Percentiles rank a stretch among this genome's conserved stretches.
Conservation (phyloP, 2,329 filamentous ascomycete species). For the Pyrenophora graminea region DNA sequence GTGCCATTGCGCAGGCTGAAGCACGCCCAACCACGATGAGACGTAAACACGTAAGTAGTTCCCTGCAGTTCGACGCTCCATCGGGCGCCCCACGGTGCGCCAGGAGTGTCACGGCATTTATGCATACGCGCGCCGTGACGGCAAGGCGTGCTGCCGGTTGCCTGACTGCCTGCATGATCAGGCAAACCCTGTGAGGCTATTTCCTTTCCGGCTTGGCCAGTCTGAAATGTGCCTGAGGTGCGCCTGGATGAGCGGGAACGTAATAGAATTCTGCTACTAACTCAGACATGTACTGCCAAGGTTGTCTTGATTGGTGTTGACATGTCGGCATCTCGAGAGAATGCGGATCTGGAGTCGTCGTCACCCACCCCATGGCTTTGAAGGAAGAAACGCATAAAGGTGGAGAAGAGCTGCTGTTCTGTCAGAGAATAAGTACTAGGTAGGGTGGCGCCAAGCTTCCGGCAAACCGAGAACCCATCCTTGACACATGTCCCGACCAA, state of each 20-base stretch:
- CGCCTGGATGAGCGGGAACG: neutral
- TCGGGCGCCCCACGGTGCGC: neutral
- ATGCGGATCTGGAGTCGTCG: too few species aligned
- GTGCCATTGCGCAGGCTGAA: neutral
- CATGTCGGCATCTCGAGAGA: too few species aligned
- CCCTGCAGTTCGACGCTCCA: neutral
- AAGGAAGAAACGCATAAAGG: too few species aligned
- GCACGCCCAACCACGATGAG: neutral
- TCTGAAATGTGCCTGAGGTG: neutral
- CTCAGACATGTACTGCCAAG: too few species aligned
- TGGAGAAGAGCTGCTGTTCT: too few species aligned
- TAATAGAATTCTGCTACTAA: neutral
- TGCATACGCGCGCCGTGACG: slow-evolving; percentile 1
- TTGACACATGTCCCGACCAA: too few species aligned
- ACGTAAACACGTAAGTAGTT: neutral
- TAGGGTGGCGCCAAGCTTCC: too few species aligned
- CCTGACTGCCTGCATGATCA: neutral
- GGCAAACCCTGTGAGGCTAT: slow-evolving; percentile 1
- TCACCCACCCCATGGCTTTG: too few species aligned
- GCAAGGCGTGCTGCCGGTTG: neutral
- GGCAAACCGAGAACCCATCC: too few species aligned
- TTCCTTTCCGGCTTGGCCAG: neutral
- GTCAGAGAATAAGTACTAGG: too few species aligned
- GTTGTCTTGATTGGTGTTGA: too few species aligned
- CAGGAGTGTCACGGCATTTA: slow-evolving; percentile 4